These are phyloP conservation scores for Botrytis deweyae DNA, from an alignment of 2,329 filamentous ascomycete genomes.

Conservation along the genomic window DNA sequence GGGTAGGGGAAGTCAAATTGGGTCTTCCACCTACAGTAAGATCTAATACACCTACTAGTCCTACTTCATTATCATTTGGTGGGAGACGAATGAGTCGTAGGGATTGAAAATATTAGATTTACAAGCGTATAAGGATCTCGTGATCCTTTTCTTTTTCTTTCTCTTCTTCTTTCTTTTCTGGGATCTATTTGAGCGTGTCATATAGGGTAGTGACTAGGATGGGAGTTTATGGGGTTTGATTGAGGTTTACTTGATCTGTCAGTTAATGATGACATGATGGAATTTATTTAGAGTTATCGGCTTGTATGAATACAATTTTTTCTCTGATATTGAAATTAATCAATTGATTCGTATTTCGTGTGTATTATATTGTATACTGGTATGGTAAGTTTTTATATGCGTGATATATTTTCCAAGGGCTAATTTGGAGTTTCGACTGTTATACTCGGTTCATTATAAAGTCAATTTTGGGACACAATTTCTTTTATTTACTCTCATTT, in stretches of 20 bases:
- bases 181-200: constrained; percentile 19
- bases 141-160: not conserved
- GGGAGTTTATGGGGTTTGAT: constrained; percentile 14
- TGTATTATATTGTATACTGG: not conserved
- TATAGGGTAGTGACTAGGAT: constrained; percentile 8
- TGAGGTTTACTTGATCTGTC: constrained; percentile 11
- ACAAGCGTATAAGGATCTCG: not conserved
- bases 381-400: fast-evolving
- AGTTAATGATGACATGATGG: constrained; percentile 8
- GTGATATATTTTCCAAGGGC: not conserved
- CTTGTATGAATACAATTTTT: constrained; percentile 21
- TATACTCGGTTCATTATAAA: not conserved
- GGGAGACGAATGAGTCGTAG: constrained; percentile 26
- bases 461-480: not conserved
- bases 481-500: no score
- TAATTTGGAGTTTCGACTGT: not conserved
- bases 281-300: constrained; percentile 9
- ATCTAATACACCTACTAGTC: constrained; percentile 29
- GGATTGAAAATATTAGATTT: constrained; percentile 13
- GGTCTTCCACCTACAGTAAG: constrained; percentile 41
- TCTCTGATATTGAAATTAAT: not conserved
- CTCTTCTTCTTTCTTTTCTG: constrained; percentile 1
- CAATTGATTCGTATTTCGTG: not conserved
- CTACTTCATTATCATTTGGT: constrained; percentile 28
- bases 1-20: constrained; percentile 76